Percentiles rank a stretch among this genome's conserved stretches.
Conservation (phyloP, 306 rosid genomes). For the Trifolium subterraneum region DNA sequence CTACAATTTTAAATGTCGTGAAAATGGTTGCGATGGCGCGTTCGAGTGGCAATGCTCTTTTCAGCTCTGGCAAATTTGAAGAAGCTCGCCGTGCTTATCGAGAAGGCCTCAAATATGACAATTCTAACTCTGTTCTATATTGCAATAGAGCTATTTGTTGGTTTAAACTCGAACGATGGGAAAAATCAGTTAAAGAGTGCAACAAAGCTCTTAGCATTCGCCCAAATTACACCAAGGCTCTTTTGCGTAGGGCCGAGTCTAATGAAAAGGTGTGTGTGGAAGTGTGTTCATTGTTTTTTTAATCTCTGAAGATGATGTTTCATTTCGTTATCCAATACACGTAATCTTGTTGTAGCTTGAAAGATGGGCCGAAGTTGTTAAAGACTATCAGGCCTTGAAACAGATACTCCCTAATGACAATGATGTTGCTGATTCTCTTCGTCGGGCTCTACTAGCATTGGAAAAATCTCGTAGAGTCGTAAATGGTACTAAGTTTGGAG, state of each 20-base stretch:
- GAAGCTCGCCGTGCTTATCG: constrained; percentile 93
- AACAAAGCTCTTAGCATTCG: constrained; percentile 80
- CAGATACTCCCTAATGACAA: constrained; percentile 74
- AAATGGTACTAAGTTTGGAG: constrained; percentile 56
- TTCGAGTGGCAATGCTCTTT: constrained; percentile 75
- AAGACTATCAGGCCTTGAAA: constrained; percentile 77
- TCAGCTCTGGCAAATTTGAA: constrained; percentile 68
- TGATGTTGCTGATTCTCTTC: constrained; percentile 76
- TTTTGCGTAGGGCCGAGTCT: constrained; percentile 81
- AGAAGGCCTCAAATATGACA: constrained; percentile 84
- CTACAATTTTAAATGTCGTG: constrained; percentile 63
- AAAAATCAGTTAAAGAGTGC: constrained; percentile 84
- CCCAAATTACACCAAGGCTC: constrained; percentile 86
- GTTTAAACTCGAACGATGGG: constrained; percentile 93
- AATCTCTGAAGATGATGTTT: constrained; percentile 21
- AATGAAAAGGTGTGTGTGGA: constrained; percentile 67
- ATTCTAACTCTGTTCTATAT: constrained; percentile 66
- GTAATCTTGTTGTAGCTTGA: constrained; percentile 64
- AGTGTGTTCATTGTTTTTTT: constrained; percentile 2
- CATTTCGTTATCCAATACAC: constrained; percentile 1
- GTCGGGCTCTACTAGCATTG: constrained; percentile 65
- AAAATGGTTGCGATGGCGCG: constrained; percentile 83
- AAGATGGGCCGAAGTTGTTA: constrained; percentile 85
- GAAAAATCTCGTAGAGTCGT: constrained; percentile 59
- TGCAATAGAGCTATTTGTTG: constrained; percentile 95